Evolutionary conservation across 2,329 filamentous ascomycete species (phyloP), one percentile per base, ranked within the genome.

Genomic region (Fusarium stilboides): DNA sequence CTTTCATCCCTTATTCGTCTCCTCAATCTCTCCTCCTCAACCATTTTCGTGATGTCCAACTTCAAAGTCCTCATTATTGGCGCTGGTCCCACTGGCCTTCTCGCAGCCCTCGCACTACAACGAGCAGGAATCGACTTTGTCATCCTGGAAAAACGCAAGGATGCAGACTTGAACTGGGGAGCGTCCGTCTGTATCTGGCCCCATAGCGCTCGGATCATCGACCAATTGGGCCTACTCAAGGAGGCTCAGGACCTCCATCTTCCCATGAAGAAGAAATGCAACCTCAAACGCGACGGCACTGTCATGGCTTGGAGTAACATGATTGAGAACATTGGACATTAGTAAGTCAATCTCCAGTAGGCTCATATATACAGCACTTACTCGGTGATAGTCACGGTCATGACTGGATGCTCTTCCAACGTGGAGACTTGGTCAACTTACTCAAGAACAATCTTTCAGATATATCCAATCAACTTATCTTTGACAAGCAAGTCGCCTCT

Each of bases 361-460:
- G 2, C 5, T 19, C 1, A 2, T 14, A 7, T 15, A 0, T 2
- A 20, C 8, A 33, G 4, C 9, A 5, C 52, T 68, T 4, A 64
- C 44, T 0, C 17, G 7, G 33, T 9, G 3, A 0, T 1, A 67
- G 58, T 1, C 59, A 68, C 9, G 70, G 70, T 1, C 70, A 72
- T 12, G 55, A 60, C 2, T 72, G 58, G 60, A 70, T 68, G 67
- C 56, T 66, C 3, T 72, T 70, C 15, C 55, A 66, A 2, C 64
- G 70, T 6, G 57, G 57, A 6, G 62, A 72, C 15, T 33, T 72
- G 0, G 42, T 72, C 13, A 54, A 72, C 6, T 6, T 66, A 2
- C 64, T 72, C 8, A 62, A 59, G 19, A 56, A 54, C 2, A 43
- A 57, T 10, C 58, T 72, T 1, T 47, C 68, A 0, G 62, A 69